Conservation (phyloP, 768 basidiomycete genomes). For the Neoboletus subvelutipes region DNA sequence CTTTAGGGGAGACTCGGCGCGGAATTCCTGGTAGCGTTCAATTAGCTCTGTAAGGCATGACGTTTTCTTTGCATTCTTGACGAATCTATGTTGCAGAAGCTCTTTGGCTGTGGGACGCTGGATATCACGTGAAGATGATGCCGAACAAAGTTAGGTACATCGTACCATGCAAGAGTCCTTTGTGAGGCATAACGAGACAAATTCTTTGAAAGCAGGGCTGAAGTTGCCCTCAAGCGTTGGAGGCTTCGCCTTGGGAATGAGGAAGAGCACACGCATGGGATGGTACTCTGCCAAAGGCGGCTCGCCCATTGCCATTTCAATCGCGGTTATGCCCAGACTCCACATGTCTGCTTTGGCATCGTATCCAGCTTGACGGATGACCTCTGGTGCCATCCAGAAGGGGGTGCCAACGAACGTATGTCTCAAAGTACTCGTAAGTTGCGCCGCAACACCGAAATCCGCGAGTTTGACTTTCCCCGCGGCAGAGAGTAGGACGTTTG, state of each 20-base stretch:
- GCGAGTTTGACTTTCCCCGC: constrained; percentile 95
- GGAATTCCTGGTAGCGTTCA: constrained; percentile 81
- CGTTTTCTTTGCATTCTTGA: constrained; percentile 80
- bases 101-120: constrained; percentile 92
- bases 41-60: constrained; percentile 83
- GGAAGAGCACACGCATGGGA: constrained; percentile 96
- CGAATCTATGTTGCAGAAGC: constrained; percentile 91
- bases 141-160: constrained; percentile 20
- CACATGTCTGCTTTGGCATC: constrained; percentile 96
- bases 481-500: constrained; percentile 89
- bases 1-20: constrained; percentile 58
- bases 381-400: constrained; percentile 99
- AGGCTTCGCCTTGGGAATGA: constrained; percentile 96
- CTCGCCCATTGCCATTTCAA: constrained; percentile 97
- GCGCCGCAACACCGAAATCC: constrained; percentile 98
- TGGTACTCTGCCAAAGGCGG: constrained; percentile 97
- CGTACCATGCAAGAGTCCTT: constrained; percentile 82
- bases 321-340: constrained; percentile 97
- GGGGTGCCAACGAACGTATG: constrained; percentile 98
- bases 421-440: constrained; percentile 88
- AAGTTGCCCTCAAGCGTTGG: constrained; percentile 88
- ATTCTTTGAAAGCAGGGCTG: constrained; percentile 87
- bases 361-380: constrained; percentile 95
- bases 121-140: constrained; percentile 14
- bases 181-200: constrained; percentile 84